Evolutionary conservation across 371 early-diverging fungal species (phyloP).

Genomic region (Apophysomyces sp.): DNA sequence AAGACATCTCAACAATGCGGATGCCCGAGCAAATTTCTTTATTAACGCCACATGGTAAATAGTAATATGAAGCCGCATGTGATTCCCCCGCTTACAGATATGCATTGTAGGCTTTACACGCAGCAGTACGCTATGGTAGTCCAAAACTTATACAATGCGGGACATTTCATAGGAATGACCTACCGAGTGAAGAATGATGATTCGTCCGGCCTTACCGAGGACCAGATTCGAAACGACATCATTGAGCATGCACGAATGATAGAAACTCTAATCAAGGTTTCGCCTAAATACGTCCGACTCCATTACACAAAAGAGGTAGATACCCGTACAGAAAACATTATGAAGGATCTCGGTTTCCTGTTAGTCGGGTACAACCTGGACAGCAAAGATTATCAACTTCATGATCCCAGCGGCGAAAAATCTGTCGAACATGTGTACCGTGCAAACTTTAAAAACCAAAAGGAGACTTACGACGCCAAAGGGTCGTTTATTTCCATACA

Average conservation of each 20-base stretch:
- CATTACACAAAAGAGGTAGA: constrained; percentile 44
- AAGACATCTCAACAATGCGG: constrained; percentile 44
- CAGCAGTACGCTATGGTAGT: constrained; percentile 52
- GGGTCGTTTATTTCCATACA: constrained; percentile 50
- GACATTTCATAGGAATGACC: constrained; percentile 57
- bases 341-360: constrained; percentile 40
- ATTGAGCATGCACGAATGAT: constrained; percentile 40
- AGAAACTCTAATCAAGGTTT: constrained; percentile 37
- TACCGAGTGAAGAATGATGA: constrained; percentile 50
- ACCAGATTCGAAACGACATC: constrained; percentile 43
- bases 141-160: constrained; percentile 49
- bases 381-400: constrained; percentile 44
- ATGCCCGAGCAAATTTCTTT: constrained; percentile 53
- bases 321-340: constrained; percentile 32
- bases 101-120: constrained; percentile 32
- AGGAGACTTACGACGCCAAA: constrained; percentile 52
- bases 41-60: constrained; percentile 50
- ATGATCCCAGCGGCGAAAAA: constrained; percentile 19
- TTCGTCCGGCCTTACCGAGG: constrained; percentile 41
- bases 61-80: no score
- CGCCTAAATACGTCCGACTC: constrained; percentile 48
- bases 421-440: constrained; percentile 33
- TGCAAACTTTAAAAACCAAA: constrained; percentile 35
- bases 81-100: no score
- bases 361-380: constrained; percentile 53